Evolutionary conservation across 1,284 basidiomycete genomes (phyloP).

Genomic region (Apiotrichum domesticum): DNA sequence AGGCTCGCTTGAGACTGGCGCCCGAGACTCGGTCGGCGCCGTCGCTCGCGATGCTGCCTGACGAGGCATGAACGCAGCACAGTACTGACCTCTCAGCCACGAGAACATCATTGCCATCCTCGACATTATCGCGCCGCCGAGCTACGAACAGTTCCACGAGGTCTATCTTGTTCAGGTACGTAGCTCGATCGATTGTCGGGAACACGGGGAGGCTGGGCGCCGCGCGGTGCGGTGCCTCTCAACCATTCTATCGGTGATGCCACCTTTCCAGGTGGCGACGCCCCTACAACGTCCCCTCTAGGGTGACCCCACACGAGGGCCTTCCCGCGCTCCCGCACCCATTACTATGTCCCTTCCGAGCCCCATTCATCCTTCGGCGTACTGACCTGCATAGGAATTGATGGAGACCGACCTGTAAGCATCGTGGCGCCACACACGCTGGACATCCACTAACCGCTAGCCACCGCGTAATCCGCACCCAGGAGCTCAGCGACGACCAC

Average conservation of each 20-base stretch:
- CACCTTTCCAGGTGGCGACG: neutral
- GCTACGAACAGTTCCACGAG: constrained; percentile 87
- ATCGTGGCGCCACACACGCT: neutral
- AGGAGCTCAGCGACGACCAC: constrained; percentile 82
- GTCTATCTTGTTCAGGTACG: constrained; percentile 59
- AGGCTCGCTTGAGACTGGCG: neutral
- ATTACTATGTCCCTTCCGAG: neutral
- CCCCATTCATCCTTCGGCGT: neutral
- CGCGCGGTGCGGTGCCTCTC: no score
- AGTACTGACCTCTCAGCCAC: constrained; percentile 21
- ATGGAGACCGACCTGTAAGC: constrained; percentile 67
- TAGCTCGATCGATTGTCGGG: neutral
- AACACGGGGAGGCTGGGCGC: no score
- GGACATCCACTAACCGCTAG: constrained; percentile 15
- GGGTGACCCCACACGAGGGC: no score
- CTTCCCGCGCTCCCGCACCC: neutral
- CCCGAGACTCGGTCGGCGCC: neutral
- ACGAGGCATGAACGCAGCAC: no score
- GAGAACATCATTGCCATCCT: constrained; percentile 86
- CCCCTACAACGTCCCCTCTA: no score
- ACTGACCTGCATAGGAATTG: constrained; percentile 47
- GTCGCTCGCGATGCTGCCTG: neutral
- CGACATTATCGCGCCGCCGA: constrained; percentile 85
- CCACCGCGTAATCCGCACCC: constrained; percentile 65
- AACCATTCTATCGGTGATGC: neutral